These are phyloP conservation scores for Neostapfia colusana DNA, from an alignment of 176 grass and related monocot genomes.

Conservation along the genomic window DNA sequence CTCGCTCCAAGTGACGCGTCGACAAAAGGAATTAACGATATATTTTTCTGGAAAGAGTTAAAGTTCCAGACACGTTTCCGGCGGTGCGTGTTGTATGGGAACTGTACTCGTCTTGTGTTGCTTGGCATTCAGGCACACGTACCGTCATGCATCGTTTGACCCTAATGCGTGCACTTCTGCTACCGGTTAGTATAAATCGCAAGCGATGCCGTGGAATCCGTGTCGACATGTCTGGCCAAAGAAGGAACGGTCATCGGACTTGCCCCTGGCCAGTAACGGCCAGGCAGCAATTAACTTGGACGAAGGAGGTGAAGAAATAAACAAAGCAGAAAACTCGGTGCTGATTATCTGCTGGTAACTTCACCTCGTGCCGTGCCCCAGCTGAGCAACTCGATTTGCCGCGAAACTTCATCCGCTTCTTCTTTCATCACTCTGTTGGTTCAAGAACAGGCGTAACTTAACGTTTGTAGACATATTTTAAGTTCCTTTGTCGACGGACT, in stretches of 20 bases:
- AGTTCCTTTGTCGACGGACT: too few relatives aligned
- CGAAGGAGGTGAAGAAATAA: too few relatives aligned
- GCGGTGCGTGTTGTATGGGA: constrained; percentile 16
- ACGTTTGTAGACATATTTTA: too few relatives aligned
- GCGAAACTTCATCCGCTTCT: not conserved
- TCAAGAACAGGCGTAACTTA: not conserved
- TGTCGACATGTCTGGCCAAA: not conserved
- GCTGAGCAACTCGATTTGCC: not conserved
- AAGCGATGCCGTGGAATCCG: constrained; percentile 18
- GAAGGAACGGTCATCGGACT: not conserved
- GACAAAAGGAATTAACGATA: not conserved
- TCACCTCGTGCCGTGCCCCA: not conserved
- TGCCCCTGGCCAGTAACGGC: not conserved
- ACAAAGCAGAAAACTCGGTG: not conserved
- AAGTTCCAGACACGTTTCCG: constrained; percentile 22
- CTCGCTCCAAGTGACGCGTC: not conserved
- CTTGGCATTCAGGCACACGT: not conserved
- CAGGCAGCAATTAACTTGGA: not conserved
- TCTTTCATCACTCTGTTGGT: not conserved
- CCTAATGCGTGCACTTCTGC: constrained; percentile 1
- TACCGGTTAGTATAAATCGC: not conserved
- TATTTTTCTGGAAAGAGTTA: constrained; percentile 13
- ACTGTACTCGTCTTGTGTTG: not conserved
- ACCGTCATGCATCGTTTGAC: too few relatives aligned
- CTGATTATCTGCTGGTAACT: not conserved